Base-by-base conservation (phyloP, 306 rosid genomes). In the Rubus idaeus region DNA sequence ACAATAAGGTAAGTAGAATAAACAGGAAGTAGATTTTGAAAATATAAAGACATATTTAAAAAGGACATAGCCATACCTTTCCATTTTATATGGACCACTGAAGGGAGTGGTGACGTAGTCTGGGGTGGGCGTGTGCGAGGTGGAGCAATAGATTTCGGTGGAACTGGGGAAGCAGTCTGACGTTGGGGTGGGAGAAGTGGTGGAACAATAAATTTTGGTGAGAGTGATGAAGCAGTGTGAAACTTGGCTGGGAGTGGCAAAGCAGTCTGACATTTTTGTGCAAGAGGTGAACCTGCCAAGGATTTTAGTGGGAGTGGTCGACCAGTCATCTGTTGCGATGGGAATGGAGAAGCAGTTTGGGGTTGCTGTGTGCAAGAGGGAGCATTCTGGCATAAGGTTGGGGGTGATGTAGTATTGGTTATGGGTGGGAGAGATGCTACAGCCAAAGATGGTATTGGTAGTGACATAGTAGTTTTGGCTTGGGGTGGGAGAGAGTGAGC, bases 41-140 rank as follows among this genome's bases (percentile, higher is more conserved):
- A 49, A 37, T 11, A 13, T 13, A 73, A 26, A 45, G 68, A 13
- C 20, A 3, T 16, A 63, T 40, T 16, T 26, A 35, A 56, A 44
- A 57, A 72, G 21, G 50, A 42, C 41, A 40, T 71, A 23, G 37
- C 49, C 41, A 41, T 66, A 80, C 83, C 83, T 67, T 46, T 30
- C 75, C 83, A 67, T 37, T 73, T 79, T 67, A 80, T 35, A 46
- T 47, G 42, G 9, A 6, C 4, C 40, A 30, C 45, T 73, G 67
- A 42, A 72, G 18, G 49, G 35, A n/a, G 37, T 4, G 41, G 11
- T 55, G 14, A 20, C 39, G 41, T 58, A 55, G 52, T 39, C 37
- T 53, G 17, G 4, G 57, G 21, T 69, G 10, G 12, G n/a, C 26
- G 44, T 47, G 42, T n/a, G 44, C 9, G n/a, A 23, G 74, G 58